phyloP scores from a whole-genome alignment of 208 protist genomes.

The Acanthamoeba triangularis region DNA sequence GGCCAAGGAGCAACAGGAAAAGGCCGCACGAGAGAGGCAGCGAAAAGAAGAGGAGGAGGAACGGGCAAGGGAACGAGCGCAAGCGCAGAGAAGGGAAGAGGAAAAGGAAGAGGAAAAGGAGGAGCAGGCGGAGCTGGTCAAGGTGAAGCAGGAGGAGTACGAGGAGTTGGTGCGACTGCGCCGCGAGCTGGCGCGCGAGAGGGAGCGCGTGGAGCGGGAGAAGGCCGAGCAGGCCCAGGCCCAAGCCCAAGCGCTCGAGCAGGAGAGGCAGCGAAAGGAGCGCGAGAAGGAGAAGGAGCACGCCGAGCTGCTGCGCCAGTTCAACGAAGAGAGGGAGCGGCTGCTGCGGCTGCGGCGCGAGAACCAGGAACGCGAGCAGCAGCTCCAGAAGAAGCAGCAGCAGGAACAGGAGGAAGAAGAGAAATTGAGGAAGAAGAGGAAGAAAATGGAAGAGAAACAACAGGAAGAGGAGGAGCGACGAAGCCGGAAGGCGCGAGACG shows the following conservation, averaged over 20 bases:
- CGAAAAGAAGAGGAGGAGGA: not conserved
- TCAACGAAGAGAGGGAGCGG: not conserved
- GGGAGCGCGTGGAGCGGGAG: not conserved
- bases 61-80: not conserved
- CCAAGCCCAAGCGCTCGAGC: not conserved
- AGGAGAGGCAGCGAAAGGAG: not conserved
- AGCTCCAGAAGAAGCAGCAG: not conserved
- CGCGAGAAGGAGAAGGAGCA: not conserved
- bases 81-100: not conserved
- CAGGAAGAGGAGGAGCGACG: not conserved
- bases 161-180: not conserved
- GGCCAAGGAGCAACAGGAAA: not conserved
- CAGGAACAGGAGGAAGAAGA: not conserved
- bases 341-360: not conserved
- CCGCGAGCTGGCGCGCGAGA: not conserved
- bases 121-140: not conserved
- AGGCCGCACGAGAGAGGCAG: conserved; percentile 1
- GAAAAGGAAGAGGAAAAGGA: not conserved
- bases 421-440: not conserved
- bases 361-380: not conserved
- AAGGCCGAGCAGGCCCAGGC: not conserved
- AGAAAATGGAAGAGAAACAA: not conserved
- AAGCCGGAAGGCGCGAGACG: not conserved
- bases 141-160: not conserved
- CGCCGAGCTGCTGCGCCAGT: not conserved